Percentiles rank a stretch among this genome's conserved stretches.
phyloP scores from a whole-genome alignment of 352 stramenopile species.

The Phytopythium chamaehyphon region DNA sequence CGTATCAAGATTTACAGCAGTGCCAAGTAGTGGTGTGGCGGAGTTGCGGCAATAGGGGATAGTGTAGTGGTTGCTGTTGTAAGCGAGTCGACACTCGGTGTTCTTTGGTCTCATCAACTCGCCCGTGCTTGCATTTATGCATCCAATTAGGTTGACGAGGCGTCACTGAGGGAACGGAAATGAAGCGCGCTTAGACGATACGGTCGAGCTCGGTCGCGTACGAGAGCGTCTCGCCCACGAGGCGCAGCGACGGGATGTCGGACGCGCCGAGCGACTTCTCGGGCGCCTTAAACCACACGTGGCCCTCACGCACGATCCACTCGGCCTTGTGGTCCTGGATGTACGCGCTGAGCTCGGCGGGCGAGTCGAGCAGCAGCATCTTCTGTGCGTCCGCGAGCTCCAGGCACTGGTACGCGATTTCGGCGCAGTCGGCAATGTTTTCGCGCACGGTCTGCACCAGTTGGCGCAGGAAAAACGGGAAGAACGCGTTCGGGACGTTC shows the following conservation, averaged over 20 bases:
- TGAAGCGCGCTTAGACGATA: conserved; percentile 67
- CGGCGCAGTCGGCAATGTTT: conserved; percentile 94
- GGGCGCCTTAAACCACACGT: conserved; percentile 89
- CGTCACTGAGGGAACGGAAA: too few species aligned
- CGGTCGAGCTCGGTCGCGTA: conserved; percentile 95
- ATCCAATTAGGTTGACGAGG: too few species aligned
- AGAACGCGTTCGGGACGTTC: conserved; percentile 90
- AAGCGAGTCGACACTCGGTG: neutral
- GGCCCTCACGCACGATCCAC: conserved; percentile 84
- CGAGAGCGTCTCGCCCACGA: conserved; percentile 93
- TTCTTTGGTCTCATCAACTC: too few species aligned
- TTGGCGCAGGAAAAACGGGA: conserved; percentile 93
- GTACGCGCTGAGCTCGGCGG: conserved; percentile 80
- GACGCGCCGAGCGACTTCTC: conserved; percentile 81
- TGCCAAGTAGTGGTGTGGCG: neutral
- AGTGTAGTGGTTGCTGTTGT: neutral
- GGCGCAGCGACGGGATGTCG: conserved; percentile 93
- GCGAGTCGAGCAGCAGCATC: conserved; percentile 92
- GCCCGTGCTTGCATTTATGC: too few species aligned
- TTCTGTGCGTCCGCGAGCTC: conserved; percentile 81
- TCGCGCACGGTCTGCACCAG: conserved; percentile 93
- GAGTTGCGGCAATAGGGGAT: neutral
- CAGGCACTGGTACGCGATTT: conserved; percentile 92
- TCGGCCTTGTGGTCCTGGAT: conserved; percentile 87
- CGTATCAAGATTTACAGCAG: conserved; percentile 15